Evolutionary conservation across 2,329 filamentous ascomycete genomes (phyloP), one percentile per base, ranked within the genome.

Genomic region (Colletotrichum agaves): DNA sequence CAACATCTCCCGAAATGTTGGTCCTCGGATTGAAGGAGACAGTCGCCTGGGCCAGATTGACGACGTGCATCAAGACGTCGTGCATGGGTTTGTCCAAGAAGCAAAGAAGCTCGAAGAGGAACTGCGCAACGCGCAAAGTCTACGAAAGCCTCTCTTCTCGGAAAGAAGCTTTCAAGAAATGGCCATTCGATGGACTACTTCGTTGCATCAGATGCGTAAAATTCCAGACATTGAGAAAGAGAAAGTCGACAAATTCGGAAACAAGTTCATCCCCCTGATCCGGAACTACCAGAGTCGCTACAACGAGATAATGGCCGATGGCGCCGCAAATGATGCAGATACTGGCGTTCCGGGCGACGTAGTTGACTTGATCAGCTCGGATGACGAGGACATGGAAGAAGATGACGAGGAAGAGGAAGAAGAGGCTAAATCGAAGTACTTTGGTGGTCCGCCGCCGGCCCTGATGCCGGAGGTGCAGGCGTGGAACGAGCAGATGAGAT

Each of bases 111-210:
- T 88, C 15, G 88, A 91, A 72, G 87, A 90, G 72, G 80, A 83
- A 1, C 81, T 94, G 23, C 86, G 90, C 72, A 87, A 88, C 69
- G 81, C 82, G 23, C 87, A 87, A 57, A 81, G 82, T 4, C 78
- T 91, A 35, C 84, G 87, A 8, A 81, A 83, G 21, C 84, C 86
- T 4, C 81, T 90, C 0, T 96, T 96, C 75, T 89, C 88, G 0
- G 90, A 93, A 68, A 84, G 83, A 21, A 84, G 93, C 13, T 84
- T 94, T 57, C 87, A 90, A 39, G 86, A 91, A 71, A 94, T 96
- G 91, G 90, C 87, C 12, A 87, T 93, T 56, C 78, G 83, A 37
- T 91, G 91, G 83, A 92, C 91, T 1, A 83, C 81, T 7, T 87
- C 83, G 8, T 73, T 88, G 10, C 84, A 87, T 15, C 81, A 88